phyloP scores from a whole-genome alignment of 768 basidiomycete genomes.

The Phanerochaete carnosa region DNA sequence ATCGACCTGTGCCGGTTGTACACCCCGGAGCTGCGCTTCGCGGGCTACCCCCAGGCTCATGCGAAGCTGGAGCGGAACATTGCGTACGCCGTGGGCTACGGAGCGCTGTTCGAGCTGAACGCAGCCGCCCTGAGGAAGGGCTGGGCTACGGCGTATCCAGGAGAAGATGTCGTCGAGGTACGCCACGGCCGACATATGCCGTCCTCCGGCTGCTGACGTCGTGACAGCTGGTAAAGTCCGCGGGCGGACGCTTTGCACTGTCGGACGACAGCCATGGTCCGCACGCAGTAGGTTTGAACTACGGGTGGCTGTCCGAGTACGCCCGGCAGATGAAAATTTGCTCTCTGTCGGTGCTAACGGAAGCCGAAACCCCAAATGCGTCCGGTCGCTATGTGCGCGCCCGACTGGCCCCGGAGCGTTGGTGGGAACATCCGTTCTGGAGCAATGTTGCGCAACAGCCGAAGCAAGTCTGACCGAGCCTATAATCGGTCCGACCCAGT shows the following conservation, averaged over 20 bases:
- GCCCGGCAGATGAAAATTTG: conserved; percentile 54
- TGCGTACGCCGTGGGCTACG: conserved; percentile 66
- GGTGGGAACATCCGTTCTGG: conserved; percentile 67
- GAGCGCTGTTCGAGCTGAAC: conserved; percentile 91
- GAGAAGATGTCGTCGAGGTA: conserved; percentile 71
- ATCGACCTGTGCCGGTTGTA: conserved; percentile 91
- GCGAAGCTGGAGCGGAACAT: conserved; percentile 74
- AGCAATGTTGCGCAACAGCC: neutral
- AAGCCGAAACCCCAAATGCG: conserved; percentile 36
- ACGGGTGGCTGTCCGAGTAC: conserved; percentile 63
- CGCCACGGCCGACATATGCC: conserved; percentile 22
- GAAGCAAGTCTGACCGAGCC: neutral
- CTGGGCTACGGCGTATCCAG: conserved; percentile 86
- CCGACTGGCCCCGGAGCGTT: conserved; percentile 45
- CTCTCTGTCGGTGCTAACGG: conserved; percentile 63
- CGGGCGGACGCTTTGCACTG: conserved; percentile 73
- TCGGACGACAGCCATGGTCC: conserved; percentile 98
- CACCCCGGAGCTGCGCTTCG: conserved; percentile 55
- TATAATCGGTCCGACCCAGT: no score
- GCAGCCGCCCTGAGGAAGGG: conserved; percentile 91
- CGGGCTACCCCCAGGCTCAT: conserved; percentile 58
- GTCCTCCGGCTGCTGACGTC: neutral
- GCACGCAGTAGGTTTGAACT: conserved; percentile 84
- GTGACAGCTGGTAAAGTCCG: conserved; percentile 62
- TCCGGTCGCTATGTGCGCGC: conserved; percentile 45